Base-by-base conservation (phyloP, 2,329 filamentous ascomycete species). In the Cladorrhinum sp. region DNA sequence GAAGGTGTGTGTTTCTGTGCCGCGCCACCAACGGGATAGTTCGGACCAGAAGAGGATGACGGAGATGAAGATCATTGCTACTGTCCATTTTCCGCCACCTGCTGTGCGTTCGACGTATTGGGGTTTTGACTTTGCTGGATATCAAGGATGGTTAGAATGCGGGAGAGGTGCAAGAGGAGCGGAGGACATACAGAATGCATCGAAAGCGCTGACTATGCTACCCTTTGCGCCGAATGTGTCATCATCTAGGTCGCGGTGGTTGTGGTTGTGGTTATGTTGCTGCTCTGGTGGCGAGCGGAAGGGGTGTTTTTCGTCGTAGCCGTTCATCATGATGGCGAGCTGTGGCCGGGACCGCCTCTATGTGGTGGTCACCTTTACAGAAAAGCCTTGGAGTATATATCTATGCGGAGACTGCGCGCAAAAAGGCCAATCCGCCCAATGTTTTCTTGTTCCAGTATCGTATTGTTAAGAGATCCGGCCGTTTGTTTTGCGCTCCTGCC, bases 31-130 rank as follows among this genome's bases (percentile, higher is more conserved):
- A 58, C 88, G 87, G 64, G 79, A 75, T 32, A 95, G 79, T 76
- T 99, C 95, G 55, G 86, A 85, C 78, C 89, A 86, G 67, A 91
- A 80, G 61, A 99, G 89, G 64, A 92, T 72, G 64, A 87, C 73
- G 64, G 91, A 95, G 64, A 96, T 80, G 55, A 90, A 64, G 62
- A 89, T 78, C 77, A 99, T 90, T 55, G 87, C 84, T 52, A 97
- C 83, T 22, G 95, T 98, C 90, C 93, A 97, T 78, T 96, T 92
- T 64, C 93, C 93, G 70, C 95, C 96, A 70, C 90, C 89, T 38
- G 89, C 84, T 29, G 92, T 96, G 66, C 88, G 85, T 51, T 90
- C 88, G 58, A 95, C 88, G 77, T 97, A 99, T 71, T 93, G 92
- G 16, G 93, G 86, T 79, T 98, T 98, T 57, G 93, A 91, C 81